Base-by-base conservation (phyloP, 768 basidiomycete genomes). In the Phylloporus rhodoxanthus region DNA sequence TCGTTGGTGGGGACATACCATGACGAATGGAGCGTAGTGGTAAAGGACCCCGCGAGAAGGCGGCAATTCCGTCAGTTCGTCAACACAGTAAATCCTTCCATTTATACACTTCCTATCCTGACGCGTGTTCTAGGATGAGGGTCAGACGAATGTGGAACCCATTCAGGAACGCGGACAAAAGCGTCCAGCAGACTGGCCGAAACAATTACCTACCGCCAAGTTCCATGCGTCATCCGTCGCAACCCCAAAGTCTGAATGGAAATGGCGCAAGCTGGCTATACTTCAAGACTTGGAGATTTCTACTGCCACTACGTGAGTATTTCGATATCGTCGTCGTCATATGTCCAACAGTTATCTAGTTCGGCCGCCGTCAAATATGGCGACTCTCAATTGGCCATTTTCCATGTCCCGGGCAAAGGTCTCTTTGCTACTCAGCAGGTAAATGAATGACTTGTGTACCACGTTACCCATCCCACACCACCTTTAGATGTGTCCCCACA, bases 381-480 rank as follows among this genome's bases (percentile, higher is more conserved):
- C 0, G 79, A 83, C 52, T 79, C 78, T 6, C 84, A 85, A 59
- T 66, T 89, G 5, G 85, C 85, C 1, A 70, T 87, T 25, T 89
- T 79, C 62, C 78, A 80, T 59, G 73, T 87, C 19, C 80, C 84
- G 0, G 67, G 68, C 1, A 70, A 74, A 37, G 79, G 79, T 0
- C 76, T 78, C 57, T 87, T 77, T 59, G 82, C 82, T 1, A 82
- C 81, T 2, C 85, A 87, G 60, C 84, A 87, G 64, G 78, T 85
- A 68, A 64, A 60, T 21, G 47, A 44, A 40, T 2, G n/a, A 32
- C 42, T n/a, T 6, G 17, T 5, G 8, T 13, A 5, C 15, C 33
- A 26, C 9, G 0, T 15, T 19, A 14, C 33, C 28, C 11, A 15
- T n/a, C 14, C 11, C 10, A 43, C 26, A n/a, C 15, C 9, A 13